Evolutionary conservation across 2,329 filamentous ascomycete genomes (phyloP).

Genomic region (Xylaria hypoxylon): DNA sequence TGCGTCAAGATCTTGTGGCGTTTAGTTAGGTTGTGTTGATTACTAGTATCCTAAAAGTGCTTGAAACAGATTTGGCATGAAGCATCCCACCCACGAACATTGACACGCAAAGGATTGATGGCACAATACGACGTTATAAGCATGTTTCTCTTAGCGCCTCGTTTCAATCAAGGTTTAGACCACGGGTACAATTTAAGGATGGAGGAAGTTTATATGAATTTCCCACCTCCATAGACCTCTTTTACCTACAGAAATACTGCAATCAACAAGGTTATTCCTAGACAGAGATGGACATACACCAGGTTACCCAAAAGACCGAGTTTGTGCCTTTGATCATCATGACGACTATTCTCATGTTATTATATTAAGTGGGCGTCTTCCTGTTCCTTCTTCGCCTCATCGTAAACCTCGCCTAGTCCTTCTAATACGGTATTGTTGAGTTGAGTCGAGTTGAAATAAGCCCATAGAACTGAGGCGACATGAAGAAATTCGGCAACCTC

Average conservation of each 20-base stretch:
- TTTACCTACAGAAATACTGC: neutral
- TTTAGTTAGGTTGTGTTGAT: too few relatives aligned
- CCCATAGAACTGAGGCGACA: constrained; percentile 39
- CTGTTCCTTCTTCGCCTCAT: neutral
- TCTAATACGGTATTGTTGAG: neutral
- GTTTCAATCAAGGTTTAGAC: constrained; percentile 13
- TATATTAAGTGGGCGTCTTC: neutral
- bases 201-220: constrained; percentile 3
- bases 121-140: too few relatives aligned
- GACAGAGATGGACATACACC: neutral
- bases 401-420: neutral
- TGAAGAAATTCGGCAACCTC: constrained; percentile 55
- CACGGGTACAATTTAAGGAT: neutral
- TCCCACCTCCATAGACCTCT: neutral
- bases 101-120: too few relatives aligned
- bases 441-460: neutral
- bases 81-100: too few relatives aligned
- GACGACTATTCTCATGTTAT: neutral
- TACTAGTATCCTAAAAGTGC: too few relatives aligned
- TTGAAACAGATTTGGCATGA: too few relatives aligned
- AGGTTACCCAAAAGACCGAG: neutral
- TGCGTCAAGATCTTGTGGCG: too few relatives aligned
- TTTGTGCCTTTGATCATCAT: too few relatives aligned
- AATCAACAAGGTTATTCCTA: constrained; percentile 12
- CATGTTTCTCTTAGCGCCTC: neutral